phyloP scores from a whole-genome alignment of 441 rosid genomes.

The Omphalea diandra region DNA sequence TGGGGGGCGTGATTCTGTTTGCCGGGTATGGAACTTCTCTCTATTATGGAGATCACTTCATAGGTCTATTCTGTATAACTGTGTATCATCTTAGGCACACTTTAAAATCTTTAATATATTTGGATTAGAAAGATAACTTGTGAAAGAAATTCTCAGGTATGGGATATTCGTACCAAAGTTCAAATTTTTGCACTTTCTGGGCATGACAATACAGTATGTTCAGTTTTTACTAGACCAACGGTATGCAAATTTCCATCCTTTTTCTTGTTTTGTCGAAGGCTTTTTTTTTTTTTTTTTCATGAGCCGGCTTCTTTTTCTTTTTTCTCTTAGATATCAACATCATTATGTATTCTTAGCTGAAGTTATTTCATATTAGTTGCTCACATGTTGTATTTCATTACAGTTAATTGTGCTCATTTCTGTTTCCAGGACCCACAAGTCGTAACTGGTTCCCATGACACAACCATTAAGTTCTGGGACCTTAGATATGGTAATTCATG shows the following conservation, averaged over 20 bases:
- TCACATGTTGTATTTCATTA: background rate
- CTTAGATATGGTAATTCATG: conserved; percentile 72
- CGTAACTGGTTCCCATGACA: conserved; percentile 96
- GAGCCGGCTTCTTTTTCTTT: too few species aligned
- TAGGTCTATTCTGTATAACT: background rate
- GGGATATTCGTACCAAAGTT: conserved; percentile 97
- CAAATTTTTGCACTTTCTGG: conserved; percentile 94
- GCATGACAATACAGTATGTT: conserved; percentile 94
- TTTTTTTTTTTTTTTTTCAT: background rate
- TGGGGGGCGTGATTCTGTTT: conserved; percentile 98
- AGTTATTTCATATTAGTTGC: background rate
- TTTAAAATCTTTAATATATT: background rate
- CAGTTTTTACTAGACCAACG: conserved; percentile 93
- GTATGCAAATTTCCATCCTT: conserved; percentile 35
- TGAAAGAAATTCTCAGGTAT: conserved; percentile 52
- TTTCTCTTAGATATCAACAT: background rate
- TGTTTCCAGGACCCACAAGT: conserved; percentile 92
- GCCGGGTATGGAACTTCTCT: conserved; percentile 59
- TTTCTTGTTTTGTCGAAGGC: background rate
- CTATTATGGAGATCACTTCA: conserved; percentile 3
- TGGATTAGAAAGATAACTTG: conserved; percentile 16
- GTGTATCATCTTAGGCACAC: background rate
- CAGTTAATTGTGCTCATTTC: conserved; percentile 9
- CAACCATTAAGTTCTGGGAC: conserved; percentile 97
- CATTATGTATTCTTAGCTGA: background rate